These are phyloP conservation scores for Phoma herbarum DNA, from an alignment of 2,329 filamentous ascomycete genomes.

Conservation along the genomic window DNA sequence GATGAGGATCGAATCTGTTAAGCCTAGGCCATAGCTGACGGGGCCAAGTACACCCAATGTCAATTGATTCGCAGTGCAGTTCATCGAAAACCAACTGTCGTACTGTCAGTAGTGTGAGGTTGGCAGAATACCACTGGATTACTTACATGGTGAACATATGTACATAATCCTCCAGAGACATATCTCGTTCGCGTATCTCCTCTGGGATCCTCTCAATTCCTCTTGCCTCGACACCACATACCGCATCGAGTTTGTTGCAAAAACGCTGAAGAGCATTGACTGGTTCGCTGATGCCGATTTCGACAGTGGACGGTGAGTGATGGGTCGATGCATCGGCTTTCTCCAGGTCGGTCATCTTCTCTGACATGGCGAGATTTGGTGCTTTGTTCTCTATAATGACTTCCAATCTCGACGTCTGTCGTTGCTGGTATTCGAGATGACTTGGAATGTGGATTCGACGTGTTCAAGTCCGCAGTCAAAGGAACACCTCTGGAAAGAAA, in stretches of 20 bases:
- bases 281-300: slow-evolving; percentile 30
- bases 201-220: slow-evolving; percentile 47
- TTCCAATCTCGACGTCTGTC: background rate
- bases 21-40: slow-evolving; percentile 31
- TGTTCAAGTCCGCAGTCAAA: background rate
- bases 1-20: slow-evolving; percentile 29
- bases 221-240: slow-evolving; percentile 46
- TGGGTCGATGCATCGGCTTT: slow-evolving; percentile 16
- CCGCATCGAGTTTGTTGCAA: slow-evolving; percentile 32
- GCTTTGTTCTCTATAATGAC: background rate
- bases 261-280: slow-evolving; percentile 32
- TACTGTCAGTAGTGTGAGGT: slow-evolving; percentile 1
- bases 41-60: slow-evolving; percentile 37
- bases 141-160: slow-evolving; percentile 38
- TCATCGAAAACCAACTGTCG: slow-evolving; percentile 64
- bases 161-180: slow-evolving; percentile 30
- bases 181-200: slow-evolving; percentile 31
- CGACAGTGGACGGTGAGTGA: slow-evolving; percentile 20
- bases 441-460: background rate
- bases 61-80: slow-evolving; percentile 66
- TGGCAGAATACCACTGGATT: too few relatives aligned
- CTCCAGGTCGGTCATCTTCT: slow-evolving; percentile 14
- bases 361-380: slow-evolving; percentile 3
- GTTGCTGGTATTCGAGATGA: background rate
- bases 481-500: background rate